Base-by-base conservation (phyloP, 1,284 basidiomycete genomes). In the Tilletia indica region DNA sequence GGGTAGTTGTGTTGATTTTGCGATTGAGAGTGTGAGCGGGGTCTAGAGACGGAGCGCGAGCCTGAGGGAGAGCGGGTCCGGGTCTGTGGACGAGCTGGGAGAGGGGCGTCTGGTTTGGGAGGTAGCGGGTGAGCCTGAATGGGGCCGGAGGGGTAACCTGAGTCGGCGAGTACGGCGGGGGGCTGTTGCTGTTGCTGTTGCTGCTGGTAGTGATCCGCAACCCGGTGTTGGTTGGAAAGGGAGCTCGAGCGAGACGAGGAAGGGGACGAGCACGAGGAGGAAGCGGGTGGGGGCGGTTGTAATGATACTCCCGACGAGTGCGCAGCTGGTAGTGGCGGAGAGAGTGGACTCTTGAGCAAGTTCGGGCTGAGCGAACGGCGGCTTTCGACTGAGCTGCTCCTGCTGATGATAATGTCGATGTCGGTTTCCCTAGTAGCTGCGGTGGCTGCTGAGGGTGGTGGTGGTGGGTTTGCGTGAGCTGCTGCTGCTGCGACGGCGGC, bases 401-500 rank as follows among this genome's bases (percentile, higher is more conserved):
- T 45, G 42, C 42, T 45, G 42, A 45, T 14, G 42, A 45, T 3
- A 3, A 45, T 45, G 3, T 45, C 56, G 21, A 58, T 21, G 12
- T 14, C 34, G n/a, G 56, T 4, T 8, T n/a, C 25, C 56, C 21
- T 31, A 58, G 2, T 34, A 31, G 25, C 25, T 31, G 25, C 2
- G 25, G 25, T 31, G 25, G 25, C 25, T 31, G 25, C 25, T n/a
- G 56, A 25, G 25, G 56, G 56, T 6, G 61, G 61, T 38, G 61
- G 61, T 14, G 61, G 61, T 38, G 61, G 61, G 36, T 64, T 64
- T 16, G 21, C 61, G 34, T 64, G 36, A n/a, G 61, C 61, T 16
- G 61, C 61, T 36, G 21, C 34, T 54, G 51, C 51, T 64, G 34
- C 61, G 9, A 64, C 61, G 8, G 61, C 61, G 61, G 61, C 61